Evolutionary conservation across 805 yeast species (phyloP).

Genomic region (Saccharomycopsis sp.): DNA sequence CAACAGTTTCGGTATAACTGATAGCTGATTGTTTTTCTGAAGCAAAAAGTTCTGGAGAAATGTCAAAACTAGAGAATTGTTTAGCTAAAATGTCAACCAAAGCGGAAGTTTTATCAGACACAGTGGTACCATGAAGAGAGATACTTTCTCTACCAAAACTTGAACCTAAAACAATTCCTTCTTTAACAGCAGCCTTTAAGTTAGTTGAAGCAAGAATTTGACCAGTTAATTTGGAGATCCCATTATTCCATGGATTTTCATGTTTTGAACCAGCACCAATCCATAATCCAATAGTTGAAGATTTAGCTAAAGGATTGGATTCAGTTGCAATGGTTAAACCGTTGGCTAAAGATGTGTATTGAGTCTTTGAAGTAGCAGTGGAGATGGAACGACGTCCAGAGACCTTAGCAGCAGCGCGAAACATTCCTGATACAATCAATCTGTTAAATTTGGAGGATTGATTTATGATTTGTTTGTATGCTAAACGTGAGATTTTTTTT

Average conservation of each 20-base stretch:
- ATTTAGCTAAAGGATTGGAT: conserved; percentile 40
- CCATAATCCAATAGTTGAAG: conserved; percentile 60
- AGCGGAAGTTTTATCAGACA: conserved; percentile 37
- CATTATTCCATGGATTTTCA: conserved; percentile 75
- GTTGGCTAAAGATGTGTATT: conserved; percentile 61
- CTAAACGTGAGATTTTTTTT: too few relatives aligned
- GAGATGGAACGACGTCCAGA: conserved; percentile 45
- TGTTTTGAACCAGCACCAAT: conserved; percentile 71
- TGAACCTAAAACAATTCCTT: conserved; percentile 49
- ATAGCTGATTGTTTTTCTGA: conserved; percentile 37
- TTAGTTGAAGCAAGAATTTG: conserved; percentile 33
- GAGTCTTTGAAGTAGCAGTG: conserved; percentile 47
- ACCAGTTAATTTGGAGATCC: conserved; percentile 60
- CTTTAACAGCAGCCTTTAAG: conserved; percentile 27
- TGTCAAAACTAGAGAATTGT: conserved; percentile 28
- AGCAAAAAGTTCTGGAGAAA: conserved; percentile 35
- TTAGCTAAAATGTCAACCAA: conserved; percentile 45
- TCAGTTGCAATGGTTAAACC: conserved; percentile 71
- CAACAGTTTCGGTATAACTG: conserved; percentile 41
- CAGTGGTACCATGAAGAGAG: conserved; percentile 46
- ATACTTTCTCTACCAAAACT: conserved; percentile 53
- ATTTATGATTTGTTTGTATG: too few relatives aligned
- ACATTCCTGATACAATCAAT: too few relatives aligned
- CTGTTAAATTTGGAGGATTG: too few relatives aligned
- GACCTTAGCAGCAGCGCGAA: conserved; percentile 10